Evolutionary conservation across 2,329 filamentous ascomycete species (phyloP), one percentile per base, ranked within the genome.

Genomic region (Fusarium mexicanum): DNA sequence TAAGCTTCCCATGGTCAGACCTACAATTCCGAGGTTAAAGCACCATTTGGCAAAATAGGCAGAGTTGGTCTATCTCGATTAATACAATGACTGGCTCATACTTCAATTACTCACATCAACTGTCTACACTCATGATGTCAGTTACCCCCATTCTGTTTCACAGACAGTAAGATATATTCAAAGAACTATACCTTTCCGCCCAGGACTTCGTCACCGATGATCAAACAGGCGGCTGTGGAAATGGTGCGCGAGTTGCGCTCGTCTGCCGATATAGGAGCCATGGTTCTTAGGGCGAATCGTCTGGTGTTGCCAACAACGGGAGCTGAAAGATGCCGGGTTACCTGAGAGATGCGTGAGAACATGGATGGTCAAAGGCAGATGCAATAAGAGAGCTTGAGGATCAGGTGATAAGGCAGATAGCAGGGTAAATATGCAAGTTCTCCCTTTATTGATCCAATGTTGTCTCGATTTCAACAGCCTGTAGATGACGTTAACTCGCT

Each of bases 121-220:
- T 53, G 81, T 82, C 81, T 84, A 58, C 35, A 29, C 38, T 35
- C 35, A 51, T 17, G 26, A 35, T 51, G 61, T 72, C 43, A 73
- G 69, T 58, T 43, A 48, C 46, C 44, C 26, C 14, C 18, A 37
- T 33, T 33, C 26, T 16, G 59, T 26, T 55, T 41, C 26, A 40
- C 24, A 13, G 37, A 33, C 43, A 24, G 24, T 20, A 66, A 41
- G 54, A 41, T 61, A 22, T 24, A 33, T 37, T 12, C 44, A 44
- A 35, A 33, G n/a, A 22, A 26, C 40, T 54, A 73, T 82, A 94
- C 95, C 92, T 98, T 98, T 78, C 96, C 96, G 29, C 95, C 95
- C 8, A 98, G 87, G 10, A 98, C 95, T 83, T 98, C 96, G 84
- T 98, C 96, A n/a, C 96, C 96, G 78, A 99, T 98, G 69, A 99